A percentile compares a stretch with the other conserved stretches of the same genome.
phyloP scores from a whole-genome alignment of 2,329 filamentous ascomycete species.

The Aureobasidium melanogenum region DNA sequence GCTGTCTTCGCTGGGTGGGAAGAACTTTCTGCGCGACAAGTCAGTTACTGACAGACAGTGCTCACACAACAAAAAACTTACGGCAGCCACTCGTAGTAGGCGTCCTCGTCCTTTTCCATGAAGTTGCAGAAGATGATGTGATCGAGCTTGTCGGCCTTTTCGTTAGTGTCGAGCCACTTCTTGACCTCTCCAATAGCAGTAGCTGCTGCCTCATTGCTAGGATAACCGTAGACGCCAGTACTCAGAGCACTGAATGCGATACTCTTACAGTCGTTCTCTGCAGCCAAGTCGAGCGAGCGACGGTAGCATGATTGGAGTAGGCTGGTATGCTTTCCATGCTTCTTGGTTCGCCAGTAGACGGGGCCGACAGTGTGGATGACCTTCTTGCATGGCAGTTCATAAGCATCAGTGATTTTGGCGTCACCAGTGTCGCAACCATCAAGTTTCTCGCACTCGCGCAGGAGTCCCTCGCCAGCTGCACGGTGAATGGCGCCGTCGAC shows the following conservation, averaged over 20 bases:
- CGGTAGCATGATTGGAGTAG: slow-evolving; percentile 59
- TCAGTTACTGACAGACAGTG: neutral
- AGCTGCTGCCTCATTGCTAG: slow-evolving; percentile 61
- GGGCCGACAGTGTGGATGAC: slow-evolving; percentile 91
- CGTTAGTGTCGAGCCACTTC: slow-evolving; percentile 41
- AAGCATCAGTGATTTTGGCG: slow-evolving; percentile 75
- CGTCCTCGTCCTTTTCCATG: slow-evolving; percentile 62
- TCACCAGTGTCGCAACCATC: slow-evolving; percentile 67
- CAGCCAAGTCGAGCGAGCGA: slow-evolving; percentile 63
- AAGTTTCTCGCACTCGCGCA: slow-evolving; percentile 62
- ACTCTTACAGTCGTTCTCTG: slow-evolving; percentile 54
- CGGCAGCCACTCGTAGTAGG: slow-evolving; percentile 66
- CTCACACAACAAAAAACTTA: slow-evolving; percentile 46
- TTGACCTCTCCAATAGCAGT: slow-evolving; percentile 57
- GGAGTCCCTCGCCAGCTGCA: slow-evolving; percentile 62
- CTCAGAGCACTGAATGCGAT: slow-evolving; percentile 80
- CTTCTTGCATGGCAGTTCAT: slow-evolving; percentile 63
- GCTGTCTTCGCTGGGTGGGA: slow-evolving; percentile 35
- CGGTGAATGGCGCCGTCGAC: slow-evolving; percentile 70
- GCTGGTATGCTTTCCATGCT: slow-evolving; percentile 29
- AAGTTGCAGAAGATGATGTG: slow-evolving; percentile 82
- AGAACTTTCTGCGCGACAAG: slow-evolving; percentile 32
- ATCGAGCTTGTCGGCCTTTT: slow-evolving; percentile 44
- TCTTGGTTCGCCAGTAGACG: slow-evolving; percentile 48
- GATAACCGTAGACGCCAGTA: slow-evolving; percentile 86